Evolutionary conservation across 441 rosid genomes (phyloP), one percentile per base, ranked within the genome.

Genomic region (Mallotus japonicus): DNA sequence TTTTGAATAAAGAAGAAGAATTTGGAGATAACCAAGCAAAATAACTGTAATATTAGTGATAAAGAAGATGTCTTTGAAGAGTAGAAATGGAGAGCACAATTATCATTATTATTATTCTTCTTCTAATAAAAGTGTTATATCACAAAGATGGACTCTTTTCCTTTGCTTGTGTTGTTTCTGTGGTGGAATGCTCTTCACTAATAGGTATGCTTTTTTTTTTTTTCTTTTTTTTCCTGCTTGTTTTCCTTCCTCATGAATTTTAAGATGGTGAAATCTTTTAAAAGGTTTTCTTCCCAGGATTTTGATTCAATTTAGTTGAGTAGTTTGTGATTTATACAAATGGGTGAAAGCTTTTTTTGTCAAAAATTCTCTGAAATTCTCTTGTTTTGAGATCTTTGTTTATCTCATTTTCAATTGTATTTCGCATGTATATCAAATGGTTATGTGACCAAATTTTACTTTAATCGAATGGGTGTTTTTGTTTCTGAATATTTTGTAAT

Each of bases 121-220:
- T 73, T 34, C 81, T 77, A 67, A 69, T 28, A 89, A 75, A 78
- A 87, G 76, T 76, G 80, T 82, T 62, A 67, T 92, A 24, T 83
- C 98, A 1, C 87, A 80, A 71, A 92, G 81, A 83, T 91, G 95
- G 97, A 85, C 91, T 14, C 77, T 89, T 67, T 67, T 90, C 62
- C 89, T 95, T 72, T 91, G 99, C 70, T 72, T 91, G 62, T 88
- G 83, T 12, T 83, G 95, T 74, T 95, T 95, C 88, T 92, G 88
- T 79, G 87, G 88, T 57, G 99, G 98, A 13, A 83, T 92, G 76
- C 75, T 95, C 84, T 88, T 92, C 87, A 87, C 96, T 28, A 87
- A 86, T 77, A 90, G 99, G 99, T 95, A 82, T 74, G 56, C 16
- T 47, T 28, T 8, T 0, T 13, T 49, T 53, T 66, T 6, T 9